Percentiles rank a stretch among this genome's conserved stretches.
phyloP scores from a whole-genome alignment of 2,329 filamentous ascomycete species.

The Magnaporthales sp. region DNA sequence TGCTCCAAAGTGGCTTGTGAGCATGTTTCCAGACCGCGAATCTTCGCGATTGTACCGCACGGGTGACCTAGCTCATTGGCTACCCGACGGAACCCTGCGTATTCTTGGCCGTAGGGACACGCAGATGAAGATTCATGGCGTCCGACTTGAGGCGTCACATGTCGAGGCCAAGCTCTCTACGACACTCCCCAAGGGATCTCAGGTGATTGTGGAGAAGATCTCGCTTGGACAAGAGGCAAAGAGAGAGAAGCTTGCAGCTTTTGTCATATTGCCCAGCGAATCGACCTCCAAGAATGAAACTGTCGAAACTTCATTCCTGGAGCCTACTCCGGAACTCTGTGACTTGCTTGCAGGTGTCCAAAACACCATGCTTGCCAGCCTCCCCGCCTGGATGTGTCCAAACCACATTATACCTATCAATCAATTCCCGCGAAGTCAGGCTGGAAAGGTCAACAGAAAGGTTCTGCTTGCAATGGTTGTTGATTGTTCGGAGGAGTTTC shows the following conservation, averaged over 20 bases:
- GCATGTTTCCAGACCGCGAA: not conserved
- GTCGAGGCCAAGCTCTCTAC: constrained; percentile 4
- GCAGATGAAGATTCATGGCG: constrained; percentile 5
- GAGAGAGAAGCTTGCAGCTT: not conserved
- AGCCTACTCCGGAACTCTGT: not conserved
- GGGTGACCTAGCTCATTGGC: constrained; percentile 6
- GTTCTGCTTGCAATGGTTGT: not conserved
- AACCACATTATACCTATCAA: constrained; percentile 15
- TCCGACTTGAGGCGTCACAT: constrained; percentile 4
- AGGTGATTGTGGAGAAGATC: not conserved
- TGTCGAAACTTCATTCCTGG: constrained; percentile 16
- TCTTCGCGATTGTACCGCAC: constrained; percentile 10
- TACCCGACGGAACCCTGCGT: not conserved
- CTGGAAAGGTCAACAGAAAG: not conserved
- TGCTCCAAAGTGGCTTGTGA: not conserved
- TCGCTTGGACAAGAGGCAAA: not conserved
- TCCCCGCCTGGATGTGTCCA: constrained; percentile 17
- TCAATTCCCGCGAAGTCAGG: constrained; percentile 10
- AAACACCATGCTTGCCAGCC: not conserved
- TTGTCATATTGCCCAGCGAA: not conserved
- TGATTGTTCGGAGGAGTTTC: not conserved
- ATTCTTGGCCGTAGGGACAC: not conserved
- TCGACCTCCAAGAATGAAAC: not conserved
- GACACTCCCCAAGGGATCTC: not conserved
- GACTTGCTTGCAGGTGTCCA: constrained; percentile 1